Evolutionary conservation across 2,329 filamentous ascomycete genomes (phyloP), one percentile per base, ranked within the genome.

Genomic region (Podosphaera leucotricha): DNA sequence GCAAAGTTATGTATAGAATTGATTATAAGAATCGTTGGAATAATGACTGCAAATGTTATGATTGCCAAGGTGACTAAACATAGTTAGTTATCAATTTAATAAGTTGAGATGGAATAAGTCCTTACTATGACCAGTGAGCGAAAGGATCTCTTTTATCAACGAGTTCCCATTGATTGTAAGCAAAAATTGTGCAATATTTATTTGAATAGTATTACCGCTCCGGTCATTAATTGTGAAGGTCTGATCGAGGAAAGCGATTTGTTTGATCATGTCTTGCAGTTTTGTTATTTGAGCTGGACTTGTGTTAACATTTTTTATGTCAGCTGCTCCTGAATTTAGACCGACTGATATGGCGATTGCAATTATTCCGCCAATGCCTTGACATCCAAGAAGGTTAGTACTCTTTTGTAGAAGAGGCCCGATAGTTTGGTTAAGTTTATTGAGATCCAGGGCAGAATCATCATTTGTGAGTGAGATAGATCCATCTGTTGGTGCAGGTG

Each of bases 291-390:
- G n/a, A 15, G 20, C 8, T 20, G n/a, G 2, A 20, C 7, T 20
- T 13, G 7, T 19, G 8, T 6, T 8, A 6, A 38, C 6, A 8
- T 20, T n/a, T n/a, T n/a, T n/a, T n/a, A n/a, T n/a, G n/a, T n/a
- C n/a, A n/a, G n/a, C 10, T 13, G 18, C 18, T 22, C n/a, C 10
- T 19, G 16, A 19, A 22, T 19, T 47, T 46, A 16, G 49, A 28
- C 2, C 61, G 45, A 1, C 59, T 58, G 0, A 51, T 19, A 39
- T 15, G 3, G 44, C 30, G 7, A 61, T 39, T 8, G 58, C 55
- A 0, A 49, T 46, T 6, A 61, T 7, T 2, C 59, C 60, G 5
- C 56, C 59, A 4, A 62, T 45, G 10, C 60, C 60, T 46, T 58
- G 50, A 39, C 59, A 61, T 0, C 50, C 55, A 11, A 62, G 50